Base-by-base conservation (phyloP, 768 basidiomycete genomes). In the Lactarius hatsudake region DNA sequence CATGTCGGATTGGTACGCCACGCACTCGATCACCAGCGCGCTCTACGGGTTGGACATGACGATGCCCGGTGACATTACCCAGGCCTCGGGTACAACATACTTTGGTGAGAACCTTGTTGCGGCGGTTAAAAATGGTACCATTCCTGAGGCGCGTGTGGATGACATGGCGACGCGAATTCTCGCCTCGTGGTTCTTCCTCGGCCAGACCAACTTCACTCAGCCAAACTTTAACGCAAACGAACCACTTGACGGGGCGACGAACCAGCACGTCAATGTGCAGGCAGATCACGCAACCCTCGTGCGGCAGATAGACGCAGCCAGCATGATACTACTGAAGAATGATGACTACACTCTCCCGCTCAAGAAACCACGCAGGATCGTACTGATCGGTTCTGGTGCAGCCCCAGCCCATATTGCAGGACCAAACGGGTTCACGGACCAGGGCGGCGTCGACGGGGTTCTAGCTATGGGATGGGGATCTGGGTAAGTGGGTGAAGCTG, bases 401-500 rank as follows among this genome's bases (percentile, higher is more conserved):
- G 83, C 78, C 8, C 82, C 84, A 0, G 74, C 77, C 26, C 63
- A 26, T 34, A 48, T 69, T 5, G 69, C 72, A 8, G 85, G 85
- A 2, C 83, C 85, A 1, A 86, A 86, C 73, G 81, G 77, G 10
- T 84, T 76, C 67, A 45, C 68, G 2, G 83, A 83, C 66, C 77
- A 76, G 28, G 76, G 75, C 38, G 76, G 79, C 36, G 74, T 74
- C 51, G 77, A 79, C 57, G 93, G 93, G 13, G 81, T 90, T n/a
- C 81, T 97, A 23, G 93, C 92, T 9, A 89, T 94, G 88, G 94
- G 94, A 20, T 97, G 95, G 95, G 95, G 93, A 43, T 90, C 88
- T 59, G 93, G 93, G 77, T 70, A 8, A 38, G 69, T 43, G 9
- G 36, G 5, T 8, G 59, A 26, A 38, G 2, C 2, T 36, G 20